Evolutionary conservation across 2,329 filamentous ascomycete species (phyloP).

Genomic region (Botryotinia convoluta): DNA sequence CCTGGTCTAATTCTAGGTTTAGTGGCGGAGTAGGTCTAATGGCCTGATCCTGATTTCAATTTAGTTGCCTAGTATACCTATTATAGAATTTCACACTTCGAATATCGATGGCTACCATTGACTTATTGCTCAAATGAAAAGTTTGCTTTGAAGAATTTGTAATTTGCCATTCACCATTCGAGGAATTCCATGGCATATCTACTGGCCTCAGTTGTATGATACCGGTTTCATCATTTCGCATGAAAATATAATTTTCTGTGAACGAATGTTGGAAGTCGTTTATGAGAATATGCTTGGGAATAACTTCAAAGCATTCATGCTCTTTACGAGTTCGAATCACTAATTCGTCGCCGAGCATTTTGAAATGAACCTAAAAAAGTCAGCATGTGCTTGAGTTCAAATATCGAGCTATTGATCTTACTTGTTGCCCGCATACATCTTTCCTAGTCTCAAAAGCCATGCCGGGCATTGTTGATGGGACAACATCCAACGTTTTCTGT

Average conservation of each 20-base stretch:
- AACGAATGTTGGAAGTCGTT: slow-evolving; percentile 25
- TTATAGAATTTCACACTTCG: no score
- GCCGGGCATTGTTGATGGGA: slow-evolving; percentile 38
- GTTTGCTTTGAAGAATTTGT: not conserved
- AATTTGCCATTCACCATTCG: slow-evolving; percentile 34
- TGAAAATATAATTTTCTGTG: slow-evolving; percentile 24
- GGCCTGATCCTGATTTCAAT: no score
- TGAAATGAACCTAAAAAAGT: slow-evolving; percentile 38
- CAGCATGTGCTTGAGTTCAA: not conserved
- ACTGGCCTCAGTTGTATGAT: slow-evolving; percentile 30
- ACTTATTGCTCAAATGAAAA: slow-evolving; percentile 27
- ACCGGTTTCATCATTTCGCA: slow-evolving; percentile 12
- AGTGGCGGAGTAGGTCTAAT: no score
- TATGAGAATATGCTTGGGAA: slow-evolving; percentile 20
- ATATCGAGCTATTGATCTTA: slow-evolving; percentile 21
- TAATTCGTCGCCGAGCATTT: slow-evolving; percentile 33
- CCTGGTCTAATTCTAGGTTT: no score
- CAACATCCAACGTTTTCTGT: slow-evolving; percentile 23
- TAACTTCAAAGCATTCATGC: slow-evolving; percentile 22
- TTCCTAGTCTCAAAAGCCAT: slow-evolving; percentile 41
- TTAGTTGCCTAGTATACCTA: no score
- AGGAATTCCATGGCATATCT: slow-evolving; percentile 35
- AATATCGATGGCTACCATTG: slow-evolving; percentile 38
- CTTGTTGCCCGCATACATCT: slow-evolving; percentile 33
- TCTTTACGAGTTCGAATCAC: slow-evolving; percentile 32